Evolutionary conservation across 306 rosid species (phyloP).

Genomic region (Quercus variabilis): DNA sequence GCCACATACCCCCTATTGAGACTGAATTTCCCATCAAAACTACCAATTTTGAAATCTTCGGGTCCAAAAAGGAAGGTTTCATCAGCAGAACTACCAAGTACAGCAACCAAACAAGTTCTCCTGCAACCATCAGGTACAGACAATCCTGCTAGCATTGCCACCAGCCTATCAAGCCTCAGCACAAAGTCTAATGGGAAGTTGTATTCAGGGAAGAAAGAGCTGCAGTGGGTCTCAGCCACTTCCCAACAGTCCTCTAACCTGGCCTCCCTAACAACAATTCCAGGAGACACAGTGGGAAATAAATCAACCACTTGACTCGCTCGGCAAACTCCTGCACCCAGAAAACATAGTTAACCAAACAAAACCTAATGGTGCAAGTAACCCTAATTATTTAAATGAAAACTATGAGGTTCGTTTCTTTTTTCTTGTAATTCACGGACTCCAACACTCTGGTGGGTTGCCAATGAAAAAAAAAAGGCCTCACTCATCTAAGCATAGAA

Average conservation of each 20-base stretch:
- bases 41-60: constrained; percentile 66
- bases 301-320: constrained; percentile 87
- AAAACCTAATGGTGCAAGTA: neutral
- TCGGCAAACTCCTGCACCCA: constrained; percentile 68
- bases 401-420: too few relatives aligned
- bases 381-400: neutral
- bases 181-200: constrained; percentile 85
- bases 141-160: constrained; percentile 81
- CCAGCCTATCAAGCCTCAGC: constrained; percentile 80
- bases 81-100: constrained; percentile 55
- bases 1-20: constrained; percentile 87
- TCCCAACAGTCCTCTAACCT: constrained; percentile 97
- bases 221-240: constrained; percentile 99
- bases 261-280: constrained; percentile 83
- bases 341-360: constrained; percentile 22
- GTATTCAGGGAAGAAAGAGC: constrained; percentile 93
- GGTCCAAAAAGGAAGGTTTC: constrained; percentile 59
- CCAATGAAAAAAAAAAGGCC: too few relatives aligned
- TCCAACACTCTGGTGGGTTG: too few relatives aligned
- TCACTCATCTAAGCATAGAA: too few relatives aligned
- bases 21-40: constrained; percentile 71
- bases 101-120: constrained; percentile 87
- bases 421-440: too few relatives aligned
- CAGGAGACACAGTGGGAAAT: constrained; percentile 72
- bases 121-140: constrained; percentile 76